A percentile compares a stretch with the other conserved stretches of the same genome.
Conservation (phyloP, 805 yeast genomes). For the Yarrowia divulgata region DNA sequence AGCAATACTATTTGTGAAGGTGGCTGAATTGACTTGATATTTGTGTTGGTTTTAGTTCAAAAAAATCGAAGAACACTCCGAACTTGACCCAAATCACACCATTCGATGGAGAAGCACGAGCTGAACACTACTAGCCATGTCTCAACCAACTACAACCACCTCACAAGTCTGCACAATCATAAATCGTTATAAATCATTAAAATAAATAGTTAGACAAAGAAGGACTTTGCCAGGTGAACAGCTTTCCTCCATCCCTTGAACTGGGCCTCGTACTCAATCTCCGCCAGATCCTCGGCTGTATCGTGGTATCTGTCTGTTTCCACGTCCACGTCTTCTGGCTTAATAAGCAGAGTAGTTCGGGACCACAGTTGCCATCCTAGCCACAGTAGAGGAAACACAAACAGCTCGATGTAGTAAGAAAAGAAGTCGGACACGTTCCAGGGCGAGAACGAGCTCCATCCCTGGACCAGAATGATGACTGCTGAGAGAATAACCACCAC, state of each 20-base stretch:
- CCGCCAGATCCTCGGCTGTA: slow-evolving; percentile 57
- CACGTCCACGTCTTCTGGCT: slow-evolving; percentile 75
- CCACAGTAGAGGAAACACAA: slow-evolving; percentile 61
- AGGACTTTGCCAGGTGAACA: slow-evolving; percentile 19
- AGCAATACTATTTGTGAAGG: too few relatives aligned
- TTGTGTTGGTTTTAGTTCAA: too few relatives aligned
- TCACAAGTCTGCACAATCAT: too few relatives aligned
- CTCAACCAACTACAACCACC: too few relatives aligned
- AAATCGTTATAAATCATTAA: too few relatives aligned
- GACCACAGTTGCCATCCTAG: slow-evolving; percentile 65
- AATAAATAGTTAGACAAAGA: slow-evolving; percentile 31
- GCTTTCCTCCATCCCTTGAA: slow-evolving; percentile 38
- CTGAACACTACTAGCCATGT: too few relatives aligned
- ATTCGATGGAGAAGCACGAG: too few relatives aligned
- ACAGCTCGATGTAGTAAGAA: slow-evolving; percentile 69
- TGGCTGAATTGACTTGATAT: too few relatives aligned
- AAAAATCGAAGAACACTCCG: too few relatives aligned
- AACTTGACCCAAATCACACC: too few relatives aligned
- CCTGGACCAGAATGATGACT: slow-evolving; percentile 64
- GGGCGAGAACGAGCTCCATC: slow-evolving; percentile 69
- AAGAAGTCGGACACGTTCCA: slow-evolving; percentile 72
- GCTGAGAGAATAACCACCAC: slow-evolving; percentile 57
- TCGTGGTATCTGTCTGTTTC: slow-evolving; percentile 75
- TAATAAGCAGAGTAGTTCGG: slow-evolving; percentile 64
- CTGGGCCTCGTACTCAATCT: slow-evolving; percentile 50